phyloP scores from a whole-genome alignment of 75 land plant species.

The Adiantum capillusveneris region DNA sequence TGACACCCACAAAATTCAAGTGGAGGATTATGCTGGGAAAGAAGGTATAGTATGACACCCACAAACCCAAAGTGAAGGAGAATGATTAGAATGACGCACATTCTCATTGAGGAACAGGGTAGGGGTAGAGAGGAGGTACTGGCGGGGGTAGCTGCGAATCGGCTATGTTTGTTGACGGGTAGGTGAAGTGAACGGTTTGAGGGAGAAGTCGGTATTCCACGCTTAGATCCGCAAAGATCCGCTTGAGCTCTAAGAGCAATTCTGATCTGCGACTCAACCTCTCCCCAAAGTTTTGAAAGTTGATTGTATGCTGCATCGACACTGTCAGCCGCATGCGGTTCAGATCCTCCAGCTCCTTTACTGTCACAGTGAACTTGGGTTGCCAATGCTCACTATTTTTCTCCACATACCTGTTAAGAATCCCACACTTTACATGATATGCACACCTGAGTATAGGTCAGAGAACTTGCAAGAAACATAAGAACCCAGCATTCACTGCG shows the following conservation, averaged over 20 bases:
- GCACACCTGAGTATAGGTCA: background rate
- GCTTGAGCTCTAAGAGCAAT: constrained; percentile 48
- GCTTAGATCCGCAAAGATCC: constrained; percentile 43
- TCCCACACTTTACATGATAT: background rate
- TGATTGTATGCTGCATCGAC: constrained; percentile 54
- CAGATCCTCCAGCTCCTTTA: constrained; percentile 54
- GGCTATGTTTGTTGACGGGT: background rate
- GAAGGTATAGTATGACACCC: too few relatives aligned
- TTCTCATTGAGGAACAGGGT: too few relatives aligned
- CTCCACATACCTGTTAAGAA: constrained; percentile 43
- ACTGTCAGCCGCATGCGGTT: constrained; percentile 39
- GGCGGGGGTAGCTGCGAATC: too few relatives aligned
- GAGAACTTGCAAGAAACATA: too few relatives aligned
- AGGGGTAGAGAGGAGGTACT: too few relatives aligned
- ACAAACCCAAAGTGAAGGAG: too few relatives aligned
- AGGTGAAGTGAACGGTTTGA: constrained; percentile 35
- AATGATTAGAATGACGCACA: too few relatives aligned
- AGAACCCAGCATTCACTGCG: too few relatives aligned
- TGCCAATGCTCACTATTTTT: constrained; percentile 61
- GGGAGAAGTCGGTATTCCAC: constrained; percentile 61
- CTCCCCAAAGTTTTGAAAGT: constrained; percentile 64
- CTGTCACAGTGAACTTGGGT: constrained; percentile 32
- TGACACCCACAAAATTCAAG: too few relatives aligned
- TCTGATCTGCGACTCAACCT: constrained; percentile 43
- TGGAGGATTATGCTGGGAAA: too few relatives aligned